phyloP scores from a whole-genome alignment of 805 yeast genomes.

The Yueomyces sinensis region DNA sequence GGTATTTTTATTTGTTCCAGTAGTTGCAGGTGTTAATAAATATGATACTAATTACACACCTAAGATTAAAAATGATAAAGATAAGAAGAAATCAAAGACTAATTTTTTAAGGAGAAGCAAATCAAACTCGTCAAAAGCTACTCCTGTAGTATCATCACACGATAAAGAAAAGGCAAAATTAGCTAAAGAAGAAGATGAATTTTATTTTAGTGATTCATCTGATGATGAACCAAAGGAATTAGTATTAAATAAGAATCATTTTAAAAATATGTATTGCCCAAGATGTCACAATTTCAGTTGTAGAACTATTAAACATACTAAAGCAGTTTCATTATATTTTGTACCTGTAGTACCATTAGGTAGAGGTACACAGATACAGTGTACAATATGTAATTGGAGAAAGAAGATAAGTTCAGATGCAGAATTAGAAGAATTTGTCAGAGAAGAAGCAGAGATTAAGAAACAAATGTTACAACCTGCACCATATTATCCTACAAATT shows the following conservation, averaged over 20 bases:
- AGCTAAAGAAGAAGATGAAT: too few species aligned
- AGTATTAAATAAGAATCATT: conserved; percentile 2
- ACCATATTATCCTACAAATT: too few species aligned
- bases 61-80: conserved; percentile 1
- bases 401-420: conserved; percentile 24
- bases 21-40: conserved; percentile 25
- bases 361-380: conserved; percentile 37
- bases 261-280: conserved; percentile 32
- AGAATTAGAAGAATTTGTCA: conserved; percentile 22
- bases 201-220: too few species aligned
- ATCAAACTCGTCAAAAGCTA: too few species aligned
- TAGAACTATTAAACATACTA: conserved; percentile 36
- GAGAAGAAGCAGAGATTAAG: too few species aligned
- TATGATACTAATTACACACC: conserved; percentile 17
- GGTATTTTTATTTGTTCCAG: conserved; percentile 18
- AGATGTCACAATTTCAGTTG: conserved; percentile 47
- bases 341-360: conserved; percentile 41
- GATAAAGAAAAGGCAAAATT: too few species aligned
- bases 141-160: conserved; percentile 1
- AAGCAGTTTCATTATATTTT: conserved; percentile 41
- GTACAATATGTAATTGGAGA: conserved; percentile 39
- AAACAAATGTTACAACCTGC: too few species aligned
- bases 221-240: conserved; percentile 9
- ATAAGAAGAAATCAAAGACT: neutral
- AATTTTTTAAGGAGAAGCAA: neutral